phyloP scores from a whole-genome alignment of 345 rosid species.

The Arabis alpina region DNA sequence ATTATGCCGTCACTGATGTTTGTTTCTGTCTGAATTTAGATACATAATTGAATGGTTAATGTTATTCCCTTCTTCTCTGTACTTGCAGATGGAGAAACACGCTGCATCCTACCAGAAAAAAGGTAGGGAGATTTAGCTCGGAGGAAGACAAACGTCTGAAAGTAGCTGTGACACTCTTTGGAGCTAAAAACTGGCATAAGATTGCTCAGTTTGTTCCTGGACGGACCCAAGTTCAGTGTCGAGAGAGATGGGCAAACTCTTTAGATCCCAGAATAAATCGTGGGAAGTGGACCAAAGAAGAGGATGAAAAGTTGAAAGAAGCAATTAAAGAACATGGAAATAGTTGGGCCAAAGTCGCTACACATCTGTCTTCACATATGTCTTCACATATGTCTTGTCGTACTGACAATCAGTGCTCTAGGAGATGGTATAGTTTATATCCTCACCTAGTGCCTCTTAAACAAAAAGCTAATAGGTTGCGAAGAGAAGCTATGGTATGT shows the following conservation, averaged over 20 bases:
- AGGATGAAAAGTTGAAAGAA: constrained; percentile 67
- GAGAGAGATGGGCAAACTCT: constrained; percentile 91
- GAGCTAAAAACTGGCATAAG: constrained; percentile 79
- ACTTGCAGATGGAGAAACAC: constrained; percentile 77
- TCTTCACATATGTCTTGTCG: constrained; percentile 58
- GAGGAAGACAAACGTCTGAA: constrained; percentile 76
- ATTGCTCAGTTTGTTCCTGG: constrained; percentile 85
- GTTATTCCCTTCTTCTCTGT: constrained; percentile 13
- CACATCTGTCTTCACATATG: constrained; percentile 39
- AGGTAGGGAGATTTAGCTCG: constrained; percentile 63
- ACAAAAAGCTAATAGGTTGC: constrained; percentile 60
- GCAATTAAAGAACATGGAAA: constrained; percentile 66
- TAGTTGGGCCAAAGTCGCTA: constrained; percentile 78
- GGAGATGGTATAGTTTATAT: constrained; percentile 83
- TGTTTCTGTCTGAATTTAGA: constrained; percentile 22
- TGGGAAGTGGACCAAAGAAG: constrained; percentile 75
- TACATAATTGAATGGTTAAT: constrained; percentile 20
- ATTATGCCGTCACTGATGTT: constrained; percentile 6
- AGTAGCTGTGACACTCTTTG: constrained; percentile 84
- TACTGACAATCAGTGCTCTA: constrained; percentile 83
- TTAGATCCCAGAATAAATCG: constrained; percentile 73
- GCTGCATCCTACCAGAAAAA: constrained; percentile 60
- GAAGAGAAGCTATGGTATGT: constrained; percentile 54
- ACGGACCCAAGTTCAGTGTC: constrained; percentile 74
- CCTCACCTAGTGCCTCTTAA: constrained; percentile 69